Evolutionary conservation across 352 stramenopile genomes (phyloP), one percentile per base, ranked within the genome.

Genomic region (Globisporangium apiculatum): DNA sequence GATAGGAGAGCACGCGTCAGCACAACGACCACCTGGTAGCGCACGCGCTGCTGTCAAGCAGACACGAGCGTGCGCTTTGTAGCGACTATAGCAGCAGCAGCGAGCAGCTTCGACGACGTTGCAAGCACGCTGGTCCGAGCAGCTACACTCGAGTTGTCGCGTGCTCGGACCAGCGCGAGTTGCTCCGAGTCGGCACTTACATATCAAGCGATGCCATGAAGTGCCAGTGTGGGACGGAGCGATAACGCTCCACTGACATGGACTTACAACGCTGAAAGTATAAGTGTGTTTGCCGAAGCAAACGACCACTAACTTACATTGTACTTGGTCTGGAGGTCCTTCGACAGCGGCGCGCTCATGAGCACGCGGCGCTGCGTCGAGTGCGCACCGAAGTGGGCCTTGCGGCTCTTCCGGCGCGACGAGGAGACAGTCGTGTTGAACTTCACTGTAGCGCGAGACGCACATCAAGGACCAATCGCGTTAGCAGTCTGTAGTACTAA

Each of bases 261-360:
- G 83, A 76, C 83, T 94, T 94, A 94, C 66, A 31, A 84, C 81
- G 77, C 74, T 86, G 75, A 88, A 87, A 91, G 79, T 87, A 81
- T 62, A 75, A 83, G 75, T 85, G 80, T 75, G 64, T 58, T 62
- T 62, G 41, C 48, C 35, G 57, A 55, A 41, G 53, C 53, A 52
- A 58, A 53, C 57, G 58, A 43, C 70, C 51, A 89, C 77, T 89
- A 87, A 95, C 87, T 95, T 94, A 98, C 97, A 86, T 98, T 98
- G 82, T 99, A 98, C 91, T 99, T 98, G 68, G 96, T 95, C 84
- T 98, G 96, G 57, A 99, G 83, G 77, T 99, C 97, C 94, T 99
- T 99, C 65, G 90, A 98, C 62, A 99, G 83, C 69, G 91, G 91
- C 58, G 96, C 91, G 66, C 87, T 98, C 97, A 99, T 99, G 55